phyloP scores from a whole-genome alignment of 495 filamentous ascomycete genomes.

The Darksidea phi region DNA sequence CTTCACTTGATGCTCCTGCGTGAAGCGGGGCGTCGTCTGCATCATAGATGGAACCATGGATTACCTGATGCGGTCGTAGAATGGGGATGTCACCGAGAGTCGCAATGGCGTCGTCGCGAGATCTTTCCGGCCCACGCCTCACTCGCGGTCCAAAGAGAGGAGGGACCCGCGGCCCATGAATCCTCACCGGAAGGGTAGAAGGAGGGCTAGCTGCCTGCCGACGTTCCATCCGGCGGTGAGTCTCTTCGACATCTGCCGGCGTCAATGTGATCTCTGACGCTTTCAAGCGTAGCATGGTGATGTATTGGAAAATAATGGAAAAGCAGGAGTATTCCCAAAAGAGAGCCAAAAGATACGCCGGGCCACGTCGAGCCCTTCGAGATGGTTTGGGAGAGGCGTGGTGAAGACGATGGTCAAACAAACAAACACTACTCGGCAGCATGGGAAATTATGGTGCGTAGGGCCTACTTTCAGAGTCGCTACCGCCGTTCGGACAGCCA shows the following conservation, averaged over 20 bases:
- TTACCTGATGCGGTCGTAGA: constrained; percentile 18
- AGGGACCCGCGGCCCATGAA: background rate
- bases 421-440: no score
- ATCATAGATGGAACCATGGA: constrained; percentile 3
- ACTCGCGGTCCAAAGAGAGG: constrained; percentile 15
- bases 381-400: no score
- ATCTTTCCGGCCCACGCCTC: constrained; percentile 27
- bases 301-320: background rate
- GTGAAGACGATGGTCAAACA: no score
- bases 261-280: constrained; percentile 38
- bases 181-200: constrained; percentile 1
- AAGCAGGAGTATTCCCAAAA: background rate
- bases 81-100: constrained; percentile 18
- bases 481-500: no score
- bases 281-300: constrained; percentile 32
- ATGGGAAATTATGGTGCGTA: no score
- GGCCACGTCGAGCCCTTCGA: no score
- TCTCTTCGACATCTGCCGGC: constrained; percentile 34
- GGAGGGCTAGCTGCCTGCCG: constrained; percentile 16
- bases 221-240: constrained; percentile 20
- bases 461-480: no score
- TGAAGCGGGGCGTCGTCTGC: no score
- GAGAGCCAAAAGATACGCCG: no score
- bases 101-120: constrained; percentile 29
- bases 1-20: constrained; percentile 6